phyloP scores from a whole-genome alignment of 805 yeast species.

The Isabelozyma rhagii region DNA sequence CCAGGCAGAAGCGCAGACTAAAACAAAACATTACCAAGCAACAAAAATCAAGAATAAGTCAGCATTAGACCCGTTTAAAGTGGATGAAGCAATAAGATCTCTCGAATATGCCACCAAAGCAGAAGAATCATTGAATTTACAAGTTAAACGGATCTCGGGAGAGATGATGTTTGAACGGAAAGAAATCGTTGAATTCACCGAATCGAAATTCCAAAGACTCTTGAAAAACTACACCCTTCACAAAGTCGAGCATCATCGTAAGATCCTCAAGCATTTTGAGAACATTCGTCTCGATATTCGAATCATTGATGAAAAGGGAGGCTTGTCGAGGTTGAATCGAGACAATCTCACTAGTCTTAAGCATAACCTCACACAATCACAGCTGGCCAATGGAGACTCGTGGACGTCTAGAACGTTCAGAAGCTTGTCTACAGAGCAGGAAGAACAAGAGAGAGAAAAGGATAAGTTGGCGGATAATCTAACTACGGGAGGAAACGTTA shows the following conservation, averaged over 20 bases:
- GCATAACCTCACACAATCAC: constrained; percentile 42
- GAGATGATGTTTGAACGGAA: constrained; percentile 77
- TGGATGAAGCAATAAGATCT: constrained; percentile 82
- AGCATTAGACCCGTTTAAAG: constrained; percentile 79
- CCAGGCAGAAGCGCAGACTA: constrained; percentile 74
- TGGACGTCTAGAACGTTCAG: constrained; percentile 43
- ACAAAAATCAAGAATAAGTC: constrained; percentile 66
- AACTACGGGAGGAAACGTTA: constrained; percentile 6
- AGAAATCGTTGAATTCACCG: constrained; percentile 58
- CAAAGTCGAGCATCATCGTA: constrained; percentile 82
- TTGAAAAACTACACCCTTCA: constrained; percentile 62
- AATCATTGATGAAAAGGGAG: constrained; percentile 72
- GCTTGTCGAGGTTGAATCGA: constrained; percentile 79
- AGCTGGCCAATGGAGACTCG: constrained; percentile 39
- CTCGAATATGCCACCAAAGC: constrained; percentile 73
- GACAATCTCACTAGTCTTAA: constrained; percentile 51
- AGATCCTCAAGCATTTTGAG: constrained; percentile 71
- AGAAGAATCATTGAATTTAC: constrained; percentile 74
- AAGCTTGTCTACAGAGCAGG: constrained; percentile 28
- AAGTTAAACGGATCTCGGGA: constrained; percentile 76
- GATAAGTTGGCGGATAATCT: constrained; percentile 2
- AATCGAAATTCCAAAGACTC: constrained; percentile 48
- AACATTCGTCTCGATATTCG: constrained; percentile 69
- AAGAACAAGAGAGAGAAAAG: constrained; percentile 14
- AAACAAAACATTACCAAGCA: constrained; percentile 67